Evolutionary conservation across 2,329 filamentous ascomycete genomes (phyloP).

Genomic region (Proliferodiscus dingleyae): DNA sequence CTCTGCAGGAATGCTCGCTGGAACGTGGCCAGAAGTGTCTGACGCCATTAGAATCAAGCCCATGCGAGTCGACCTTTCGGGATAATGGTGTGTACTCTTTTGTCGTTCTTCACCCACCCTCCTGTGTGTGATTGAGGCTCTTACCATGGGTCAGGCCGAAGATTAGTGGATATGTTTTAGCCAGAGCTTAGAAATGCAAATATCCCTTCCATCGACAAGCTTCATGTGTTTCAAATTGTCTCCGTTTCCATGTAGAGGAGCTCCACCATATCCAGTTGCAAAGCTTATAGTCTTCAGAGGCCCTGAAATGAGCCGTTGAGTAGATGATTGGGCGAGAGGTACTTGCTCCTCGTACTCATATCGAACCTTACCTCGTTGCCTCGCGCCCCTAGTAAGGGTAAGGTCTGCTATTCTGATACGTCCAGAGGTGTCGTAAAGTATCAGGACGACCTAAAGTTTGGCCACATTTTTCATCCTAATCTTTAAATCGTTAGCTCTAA

Average conservation of each 20-base stretch:
- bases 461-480: too few species aligned
- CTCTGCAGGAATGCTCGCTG: not conserved
- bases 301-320: not conserved
- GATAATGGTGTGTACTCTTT: not conserved
- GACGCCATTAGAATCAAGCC: not conserved
- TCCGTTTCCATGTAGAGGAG: not conserved
- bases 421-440: too few species aligned
- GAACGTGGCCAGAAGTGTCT: too few species aligned
- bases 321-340: not conserved
- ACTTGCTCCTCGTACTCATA: not conserved
- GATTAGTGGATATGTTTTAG: conserved; percentile 1
- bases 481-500: too few species aligned
- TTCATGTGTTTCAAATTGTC: not conserved
- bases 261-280: too few species aligned
- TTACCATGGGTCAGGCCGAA: not conserved
- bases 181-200: conserved; percentile 1
- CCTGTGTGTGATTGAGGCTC: not conserved
- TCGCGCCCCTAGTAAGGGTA: too few species aligned
- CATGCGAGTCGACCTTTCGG: not conserved
- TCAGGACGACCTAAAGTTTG: too few species aligned
- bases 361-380: not conserved
- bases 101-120: not conserved
- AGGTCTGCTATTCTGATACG: too few species aligned
- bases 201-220: not conserved
- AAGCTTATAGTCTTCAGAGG: not conserved